Conservation (phyloP, 2,329 filamentous ascomycete species). For the Elsinoe necatrix region DNA sequence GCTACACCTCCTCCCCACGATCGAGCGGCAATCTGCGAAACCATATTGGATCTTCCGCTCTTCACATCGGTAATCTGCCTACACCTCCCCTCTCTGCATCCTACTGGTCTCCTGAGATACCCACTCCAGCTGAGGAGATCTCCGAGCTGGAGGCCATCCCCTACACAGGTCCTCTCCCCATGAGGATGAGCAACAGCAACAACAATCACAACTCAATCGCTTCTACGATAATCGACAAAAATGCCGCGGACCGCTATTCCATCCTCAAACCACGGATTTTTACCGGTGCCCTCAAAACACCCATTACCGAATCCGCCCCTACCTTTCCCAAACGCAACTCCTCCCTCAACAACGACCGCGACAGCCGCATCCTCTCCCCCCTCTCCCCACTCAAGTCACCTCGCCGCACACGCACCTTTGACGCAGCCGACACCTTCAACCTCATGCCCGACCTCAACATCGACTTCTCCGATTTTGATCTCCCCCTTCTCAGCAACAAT, state of each 20-base stretch:
- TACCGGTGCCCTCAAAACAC: conserved; percentile 4
- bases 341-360: conserved; percentile 3
- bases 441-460: conserved; percentile 18
- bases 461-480: conserved; percentile 18
- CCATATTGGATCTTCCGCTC: background rate
- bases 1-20: conserved; percentile 1
- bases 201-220: background rate
- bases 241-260: background rate
- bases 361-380: background rate
- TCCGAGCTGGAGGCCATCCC: conserved; percentile 12
- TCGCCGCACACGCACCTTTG: conserved; percentile 15
- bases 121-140: conserved; percentile 11
- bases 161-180: conserved; percentile 6
- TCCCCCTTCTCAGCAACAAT: conserved; percentile 14
- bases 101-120: conserved; percentile 15
- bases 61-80: conserved; percentile 7
- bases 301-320: conserved; percentile 10
- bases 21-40: background rate
- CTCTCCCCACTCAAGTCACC: conserved; percentile 1
- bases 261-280: conserved; percentile 3
- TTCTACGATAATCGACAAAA: conserved; percentile 1
- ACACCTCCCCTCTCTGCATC: conserved; percentile 10
- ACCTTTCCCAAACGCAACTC: conserved; percentile 14
- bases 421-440: conserved; percentile 18
- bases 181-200: background rate